These are phyloP conservation scores for Xerocomellus intermedius DNA, from an alignment of 768 basidiomycete genomes.

Conservation along the genomic window DNA sequence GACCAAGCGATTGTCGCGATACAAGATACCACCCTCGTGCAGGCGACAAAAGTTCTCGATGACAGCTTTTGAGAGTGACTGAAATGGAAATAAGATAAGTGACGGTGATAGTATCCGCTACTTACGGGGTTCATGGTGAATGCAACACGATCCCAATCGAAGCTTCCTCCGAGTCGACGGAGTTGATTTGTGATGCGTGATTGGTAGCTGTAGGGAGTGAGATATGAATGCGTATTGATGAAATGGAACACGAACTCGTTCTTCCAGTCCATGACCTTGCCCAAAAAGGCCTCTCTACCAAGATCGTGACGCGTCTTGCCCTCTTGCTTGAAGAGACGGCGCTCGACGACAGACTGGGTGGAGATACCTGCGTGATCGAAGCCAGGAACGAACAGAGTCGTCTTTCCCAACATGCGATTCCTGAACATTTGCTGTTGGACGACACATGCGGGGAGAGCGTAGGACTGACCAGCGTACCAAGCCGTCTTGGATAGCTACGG, in stretches of 20 bases:
- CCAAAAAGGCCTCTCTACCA: constrained; percentile 89
- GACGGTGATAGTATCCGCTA: neutral
- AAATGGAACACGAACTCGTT: constrained; percentile 70
- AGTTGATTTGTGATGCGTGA: constrained; percentile 89
- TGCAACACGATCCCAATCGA: constrained; percentile 91
- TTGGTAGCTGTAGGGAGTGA: constrained; percentile 66
- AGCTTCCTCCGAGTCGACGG: constrained; percentile 84
- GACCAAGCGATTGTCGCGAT: constrained; percentile 94
- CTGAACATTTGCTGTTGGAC: constrained; percentile 35
- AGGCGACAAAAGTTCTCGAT: constrained; percentile 87
- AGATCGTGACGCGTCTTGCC: constrained; percentile 89
- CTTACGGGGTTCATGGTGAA: constrained; percentile 93
- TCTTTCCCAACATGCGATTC: constrained; percentile 96
- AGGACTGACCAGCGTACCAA: constrained; percentile 78
- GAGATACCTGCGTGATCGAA: constrained; percentile 99
- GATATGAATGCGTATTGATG: neutral
- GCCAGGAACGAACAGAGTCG: constrained; percentile 86
- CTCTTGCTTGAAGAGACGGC: constrained; percentile 78
- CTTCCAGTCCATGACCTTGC: constrained; percentile 95
- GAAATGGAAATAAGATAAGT: constrained; percentile 3
- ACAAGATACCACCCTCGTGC: constrained; percentile 88
- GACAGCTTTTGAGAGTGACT: constrained; percentile 83
- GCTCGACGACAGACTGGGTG: constrained; percentile 97
- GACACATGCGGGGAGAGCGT: neutral
- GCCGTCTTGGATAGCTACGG: constrained; percentile 86